Evolutionary conservation across 1,284 basidiomycete species (phyloP), one percentile per base, ranked within the genome.

Genomic region (Leccinum subrobustum): DNA sequence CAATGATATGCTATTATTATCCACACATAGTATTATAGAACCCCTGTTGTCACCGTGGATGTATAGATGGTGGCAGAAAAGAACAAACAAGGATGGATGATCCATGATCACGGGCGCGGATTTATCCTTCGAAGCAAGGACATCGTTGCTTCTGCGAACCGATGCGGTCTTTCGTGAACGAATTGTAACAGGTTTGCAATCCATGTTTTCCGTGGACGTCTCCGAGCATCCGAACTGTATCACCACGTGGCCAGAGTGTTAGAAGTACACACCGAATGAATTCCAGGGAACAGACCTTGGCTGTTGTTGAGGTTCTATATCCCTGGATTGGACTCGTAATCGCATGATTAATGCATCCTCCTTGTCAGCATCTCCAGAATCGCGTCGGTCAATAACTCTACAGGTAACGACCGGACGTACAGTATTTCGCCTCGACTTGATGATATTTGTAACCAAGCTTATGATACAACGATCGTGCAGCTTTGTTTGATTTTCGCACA

Each of bases 301-400:
- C 53, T 39, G 55, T 29, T 55, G 58, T 35, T 53, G 39, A 12
- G 35, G 50, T 12, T 55, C 65, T 62, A 39, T 33, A 53, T 76
- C 76, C 20, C 3, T 54, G 29, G 52, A 7, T 37, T 76, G 77
- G 53, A 87, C 73, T 6, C 75, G 78, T 52, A 90, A 79, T 48
- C 84, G 81, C 92, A 95, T 94, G 3, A 86, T 85, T 61, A 87
- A 84, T n/a, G 92, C 92, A 69, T 94, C 91, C 73, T 95, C 92
- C 0, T 87, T 88, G 68, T 95, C 92, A 12, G 85, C 88, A 76
- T 94, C 92, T 93, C 42, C 29, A 55, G 27, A 44, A 50, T 35
- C 57, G 62, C n/a, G 54, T 37, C 25, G 29, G 29, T 37, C n/a
- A 63, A 11, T 8, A 42, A 44, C 35, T 27, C 39, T 35, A 31